Conservation (phyloP, 75 land plant species). For the Isoetes taiwanensis region DNA sequence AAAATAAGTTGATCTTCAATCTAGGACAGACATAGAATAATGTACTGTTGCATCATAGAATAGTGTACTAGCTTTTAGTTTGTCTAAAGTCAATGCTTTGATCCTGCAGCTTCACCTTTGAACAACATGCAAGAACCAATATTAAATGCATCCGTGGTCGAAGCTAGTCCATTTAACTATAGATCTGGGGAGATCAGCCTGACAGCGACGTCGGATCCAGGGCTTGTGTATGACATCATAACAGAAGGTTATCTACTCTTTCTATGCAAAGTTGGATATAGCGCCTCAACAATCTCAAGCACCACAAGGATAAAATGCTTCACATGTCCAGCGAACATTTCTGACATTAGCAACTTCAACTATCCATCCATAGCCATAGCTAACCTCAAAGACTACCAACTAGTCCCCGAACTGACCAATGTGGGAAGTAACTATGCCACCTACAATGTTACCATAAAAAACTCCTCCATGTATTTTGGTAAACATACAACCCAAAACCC, state of each 20-base stretch:
- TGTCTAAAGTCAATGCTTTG: too few relatives aligned
- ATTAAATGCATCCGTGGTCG: background rate
- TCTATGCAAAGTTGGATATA: constrained; percentile 1
- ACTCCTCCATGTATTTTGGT: too few relatives aligned
- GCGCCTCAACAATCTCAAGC: background rate
- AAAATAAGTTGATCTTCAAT: too few relatives aligned
- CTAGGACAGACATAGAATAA: too few relatives aligned
- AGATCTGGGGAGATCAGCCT: background rate
- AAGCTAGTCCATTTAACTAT: background rate
- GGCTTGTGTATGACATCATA: background rate
- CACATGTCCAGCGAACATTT: background rate
- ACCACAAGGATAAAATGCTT: background rate
- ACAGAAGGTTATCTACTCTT: background rate
- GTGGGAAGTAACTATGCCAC: too few relatives aligned
- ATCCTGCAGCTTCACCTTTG: background rate
- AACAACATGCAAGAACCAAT: constrained; percentile 5
- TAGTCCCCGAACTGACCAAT: too few relatives aligned
- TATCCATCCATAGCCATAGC: constrained; percentile 2
- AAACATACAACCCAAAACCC: too few relatives aligned
- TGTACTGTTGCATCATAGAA: too few relatives aligned
- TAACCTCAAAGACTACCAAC: too few relatives aligned
- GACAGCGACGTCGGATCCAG: background rate
- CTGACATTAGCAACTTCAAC: background rate
- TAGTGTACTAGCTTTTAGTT: too few relatives aligned
- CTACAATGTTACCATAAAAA: too few relatives aligned